Conservation (phyloP, 192 early-diverging fungal species). For the Gamsiella multidivaricata region DNA sequence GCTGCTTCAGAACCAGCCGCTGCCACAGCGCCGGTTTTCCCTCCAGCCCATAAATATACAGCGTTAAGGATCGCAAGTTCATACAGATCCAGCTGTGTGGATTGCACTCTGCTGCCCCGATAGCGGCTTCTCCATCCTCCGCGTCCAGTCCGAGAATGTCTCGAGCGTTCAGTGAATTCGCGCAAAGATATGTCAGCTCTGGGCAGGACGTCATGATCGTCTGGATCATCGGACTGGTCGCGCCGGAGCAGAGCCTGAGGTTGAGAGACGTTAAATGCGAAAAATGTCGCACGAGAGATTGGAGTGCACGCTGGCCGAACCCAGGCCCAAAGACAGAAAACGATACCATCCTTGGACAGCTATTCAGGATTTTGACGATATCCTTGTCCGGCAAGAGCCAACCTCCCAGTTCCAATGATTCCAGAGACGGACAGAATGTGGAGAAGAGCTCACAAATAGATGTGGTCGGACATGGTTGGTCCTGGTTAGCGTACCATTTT, state of each 20-base stretch:
- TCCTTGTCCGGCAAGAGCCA: not conserved
- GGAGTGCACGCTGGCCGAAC: constrained; percentile 2
- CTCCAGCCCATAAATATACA: constrained; percentile 23
- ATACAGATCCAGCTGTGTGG: constrained; percentile 21
- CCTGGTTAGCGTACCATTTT: not conserved
- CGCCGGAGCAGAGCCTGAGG: constrained; percentile 1
- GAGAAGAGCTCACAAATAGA: constrained; percentile 2
- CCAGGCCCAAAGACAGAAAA: constrained; percentile 11
- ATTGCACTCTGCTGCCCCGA: not conserved
- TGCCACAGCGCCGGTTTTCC: constrained; percentile 2
- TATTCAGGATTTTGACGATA: not conserved
- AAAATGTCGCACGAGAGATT: constrained; percentile 20
- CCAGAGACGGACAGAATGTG: not conserved
- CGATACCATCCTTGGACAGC: not conserved
- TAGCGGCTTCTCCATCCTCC: not conserved
- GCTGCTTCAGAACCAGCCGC: constrained; percentile 3
- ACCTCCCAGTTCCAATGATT: not conserved
- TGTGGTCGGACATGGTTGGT: not conserved
- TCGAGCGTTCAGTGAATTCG: not conserved
- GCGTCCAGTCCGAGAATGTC: constrained; percentile 6
- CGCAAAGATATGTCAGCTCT: not conserved
- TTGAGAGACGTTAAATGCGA: constrained; percentile 2
- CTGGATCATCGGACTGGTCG: constrained; percentile 19
- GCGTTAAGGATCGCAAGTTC: not conserved
- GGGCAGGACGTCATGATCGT: constrained; percentile 16